Conservation (phyloP, 2,329 filamentous ascomycete species). For the Emmonsiellopsis sp. region DNA sequence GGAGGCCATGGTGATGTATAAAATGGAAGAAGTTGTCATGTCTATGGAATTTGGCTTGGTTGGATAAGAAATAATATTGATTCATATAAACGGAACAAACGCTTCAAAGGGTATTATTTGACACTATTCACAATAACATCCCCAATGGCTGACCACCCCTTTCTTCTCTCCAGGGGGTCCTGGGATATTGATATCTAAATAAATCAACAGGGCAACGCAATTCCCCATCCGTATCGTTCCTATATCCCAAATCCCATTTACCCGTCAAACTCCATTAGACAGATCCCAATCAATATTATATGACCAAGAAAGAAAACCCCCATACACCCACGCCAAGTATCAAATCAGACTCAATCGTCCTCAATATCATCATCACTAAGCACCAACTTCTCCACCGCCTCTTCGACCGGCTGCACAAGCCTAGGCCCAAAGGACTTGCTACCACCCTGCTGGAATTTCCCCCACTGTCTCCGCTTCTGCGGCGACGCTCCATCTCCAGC, state of each 20-base stretch:
- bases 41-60: no score
- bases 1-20: no score
- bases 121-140: no score
- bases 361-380: slow-evolving; percentile 81
- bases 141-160: no score
- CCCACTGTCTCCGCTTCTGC: slow-evolving; percentile 3
- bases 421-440: slow-evolving; percentile 14
- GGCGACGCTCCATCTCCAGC: neutral
- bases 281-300: neutral
- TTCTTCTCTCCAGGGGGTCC: no score
- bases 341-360: slow-evolving; percentile 38
- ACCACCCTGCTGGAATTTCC: slow-evolving; percentile 14
- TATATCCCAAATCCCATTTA: neutral
- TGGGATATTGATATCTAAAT: no score
- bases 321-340: neutral
- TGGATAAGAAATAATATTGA: no score
- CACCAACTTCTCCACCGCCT: slow-evolving; percentile 56
- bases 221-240: neutral
- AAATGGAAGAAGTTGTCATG: no score
- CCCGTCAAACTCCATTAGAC: no score
- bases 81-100: no score
- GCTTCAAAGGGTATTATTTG: no score
- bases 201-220: neutral
- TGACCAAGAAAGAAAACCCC: neutral
- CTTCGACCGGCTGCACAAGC: slow-evolving; percentile 26